Evolutionary conservation across 108 stramenopile species (phyloP).

Genomic region (Mayamaea pseudoterrestris): DNA sequence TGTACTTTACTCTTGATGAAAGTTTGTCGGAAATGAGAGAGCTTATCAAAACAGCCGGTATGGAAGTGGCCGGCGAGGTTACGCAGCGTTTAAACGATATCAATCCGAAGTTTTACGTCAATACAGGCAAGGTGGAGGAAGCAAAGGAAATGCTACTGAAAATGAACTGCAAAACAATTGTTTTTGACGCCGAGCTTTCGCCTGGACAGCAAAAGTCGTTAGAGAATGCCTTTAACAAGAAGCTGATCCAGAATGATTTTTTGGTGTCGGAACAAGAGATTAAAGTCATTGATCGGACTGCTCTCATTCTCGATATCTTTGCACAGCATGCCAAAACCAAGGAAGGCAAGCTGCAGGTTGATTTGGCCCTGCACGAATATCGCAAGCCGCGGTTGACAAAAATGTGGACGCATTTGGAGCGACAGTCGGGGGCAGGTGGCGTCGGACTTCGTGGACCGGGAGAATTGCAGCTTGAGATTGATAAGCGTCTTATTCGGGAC

Average conservation of each 20-base stretch:
- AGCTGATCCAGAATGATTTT: slow-evolving; percentile 69
- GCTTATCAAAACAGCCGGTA: slow-evolving; percentile 84
- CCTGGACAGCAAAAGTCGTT: slow-evolving; percentile 89
- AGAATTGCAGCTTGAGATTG: slow-evolving; percentile 89
- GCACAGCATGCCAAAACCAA: slow-evolving; percentile 89
- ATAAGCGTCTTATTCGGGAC: slow-evolving; percentile 84
- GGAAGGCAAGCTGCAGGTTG: slow-evolving; percentile 92
- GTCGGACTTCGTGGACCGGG: slow-evolving; percentile 91
- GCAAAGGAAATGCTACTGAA: slow-evolving; percentile 35
- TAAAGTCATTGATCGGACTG: slow-evolving; percentile 94
- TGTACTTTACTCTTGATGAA: slow-evolving; percentile 77
- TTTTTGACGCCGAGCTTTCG: slow-evolving; percentile 91
- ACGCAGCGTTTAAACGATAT: slow-evolving; percentile 83
- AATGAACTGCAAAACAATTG: slow-evolving; percentile 52
- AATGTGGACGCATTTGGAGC: slow-evolving; percentile 95
- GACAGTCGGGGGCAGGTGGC: slow-evolving; percentile 85
- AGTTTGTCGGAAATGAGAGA: slow-evolving; percentile 90
- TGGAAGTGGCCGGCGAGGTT: slow-evolving; percentile 59
- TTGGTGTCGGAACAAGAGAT: slow-evolving; percentile 40
- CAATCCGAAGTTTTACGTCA: slow-evolving; percentile 88
- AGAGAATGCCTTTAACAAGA: slow-evolving; percentile 69
- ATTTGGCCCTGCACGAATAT: slow-evolving; percentile 87
- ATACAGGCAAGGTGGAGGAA: slow-evolving; percentile 70
- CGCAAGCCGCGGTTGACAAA: slow-evolving; percentile 87
- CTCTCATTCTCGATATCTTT: slow-evolving; percentile 93